Evolutionary conservation across 2,329 filamentous ascomycete species (phyloP).

Genomic region (Colletotrichum chlorophyti): DNA sequence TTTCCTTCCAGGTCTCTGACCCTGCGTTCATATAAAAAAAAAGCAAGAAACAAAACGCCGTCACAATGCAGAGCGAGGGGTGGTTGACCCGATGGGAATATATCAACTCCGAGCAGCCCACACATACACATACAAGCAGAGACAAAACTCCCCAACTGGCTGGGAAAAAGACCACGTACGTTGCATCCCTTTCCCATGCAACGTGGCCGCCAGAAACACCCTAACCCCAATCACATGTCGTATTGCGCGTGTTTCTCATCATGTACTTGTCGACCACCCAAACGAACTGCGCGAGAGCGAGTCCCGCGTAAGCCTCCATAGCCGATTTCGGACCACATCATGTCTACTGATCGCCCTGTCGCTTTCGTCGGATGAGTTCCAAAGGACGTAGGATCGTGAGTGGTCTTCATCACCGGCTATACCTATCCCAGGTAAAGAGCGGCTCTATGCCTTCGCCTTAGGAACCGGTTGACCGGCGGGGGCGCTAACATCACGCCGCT

Average conservation of each 20-base stretch:
- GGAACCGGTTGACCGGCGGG: conserved; percentile 35
- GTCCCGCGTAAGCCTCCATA: conserved; percentile 23
- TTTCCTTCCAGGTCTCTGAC: too few relatives aligned
- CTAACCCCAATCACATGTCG: neutral
- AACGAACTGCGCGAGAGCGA: conserved; percentile 7
- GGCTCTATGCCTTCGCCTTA: conserved; percentile 25
- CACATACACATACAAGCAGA: too few relatives aligned
- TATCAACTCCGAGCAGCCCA: neutral
- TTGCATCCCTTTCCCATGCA: neutral
- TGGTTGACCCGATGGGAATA: too few relatives aligned
- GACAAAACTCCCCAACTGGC: neutral
- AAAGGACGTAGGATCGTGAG: too few relatives aligned
- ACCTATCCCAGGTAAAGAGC: conserved; percentile 4
- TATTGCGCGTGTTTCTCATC: neutral
- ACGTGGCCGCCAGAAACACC: conserved; percentile 16
- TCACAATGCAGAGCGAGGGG: too few relatives aligned
- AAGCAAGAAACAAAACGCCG: too few relatives aligned
- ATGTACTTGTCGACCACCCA: conserved; percentile 19
- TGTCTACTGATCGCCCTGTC: conserved; percentile 1
- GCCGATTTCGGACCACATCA: neutral
- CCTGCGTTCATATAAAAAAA: too few relatives aligned
- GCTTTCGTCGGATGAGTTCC: too few relatives aligned
- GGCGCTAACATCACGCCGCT: conserved; percentile 56
- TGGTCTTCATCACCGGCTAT: too few relatives aligned
- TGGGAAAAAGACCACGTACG: neutral